phyloP scores from a whole-genome alignment of 768 basidiomycete species.

The Serendipita indica region DNA sequence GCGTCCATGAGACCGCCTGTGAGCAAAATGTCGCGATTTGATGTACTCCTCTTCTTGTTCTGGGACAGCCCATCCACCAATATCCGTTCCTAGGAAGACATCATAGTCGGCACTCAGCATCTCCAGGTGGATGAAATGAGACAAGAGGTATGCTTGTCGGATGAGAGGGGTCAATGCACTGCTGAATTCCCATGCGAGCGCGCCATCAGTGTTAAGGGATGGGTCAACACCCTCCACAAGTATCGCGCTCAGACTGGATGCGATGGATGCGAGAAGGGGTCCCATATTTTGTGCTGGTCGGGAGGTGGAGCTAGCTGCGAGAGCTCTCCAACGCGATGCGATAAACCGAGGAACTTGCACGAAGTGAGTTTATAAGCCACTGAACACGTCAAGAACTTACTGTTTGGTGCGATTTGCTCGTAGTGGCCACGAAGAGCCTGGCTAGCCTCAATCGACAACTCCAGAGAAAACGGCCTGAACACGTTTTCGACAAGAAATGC shows the following conservation, averaged over 20 bases:
- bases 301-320: conserved; percentile 4
- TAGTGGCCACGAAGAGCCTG: not conserved
- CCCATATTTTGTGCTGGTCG: not conserved
- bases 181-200: not conserved
- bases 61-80: not conserved
- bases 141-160: conserved; percentile 1
- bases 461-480: not conserved
- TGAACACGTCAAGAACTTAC: not conserved
- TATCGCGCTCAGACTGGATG: not conserved
- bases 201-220: not conserved
- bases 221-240: too few species aligned
- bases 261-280: not conserved
- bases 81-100: not conserved
- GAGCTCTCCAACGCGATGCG: not conserved
- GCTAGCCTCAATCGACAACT: not conserved
- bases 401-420: not conserved
- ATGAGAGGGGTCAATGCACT: not conserved
- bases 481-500: not conserved
- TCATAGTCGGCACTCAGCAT: not conserved
- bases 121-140: not conserved
- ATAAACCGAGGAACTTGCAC: conserved; percentile 4
- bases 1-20: not conserved
- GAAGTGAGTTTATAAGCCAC: not conserved
- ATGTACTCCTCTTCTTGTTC: not conserved
- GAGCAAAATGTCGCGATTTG: not conserved